Percentiles rank a stretch among this genome's conserved stretches.
phyloP scores from a whole-genome alignment of 1,139 yeast genomes.

The Magnusiomyces fungicola region DNA sequence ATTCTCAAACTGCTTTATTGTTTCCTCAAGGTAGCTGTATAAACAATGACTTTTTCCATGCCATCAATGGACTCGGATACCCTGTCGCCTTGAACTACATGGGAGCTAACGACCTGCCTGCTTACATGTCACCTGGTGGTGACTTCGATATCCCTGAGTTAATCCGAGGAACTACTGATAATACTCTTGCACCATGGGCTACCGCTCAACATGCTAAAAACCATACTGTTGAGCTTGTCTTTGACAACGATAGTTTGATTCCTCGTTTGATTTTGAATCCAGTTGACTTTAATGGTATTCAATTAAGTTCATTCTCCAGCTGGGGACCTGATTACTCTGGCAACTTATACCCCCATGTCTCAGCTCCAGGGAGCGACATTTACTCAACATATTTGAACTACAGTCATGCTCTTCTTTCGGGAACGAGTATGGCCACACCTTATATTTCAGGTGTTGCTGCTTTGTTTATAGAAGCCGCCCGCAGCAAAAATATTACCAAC shows the following conservation, averaged over 20 bases:
- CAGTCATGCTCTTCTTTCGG: constrained; percentile 17
- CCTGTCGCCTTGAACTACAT: constrained; percentile 14
- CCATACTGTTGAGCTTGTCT: constrained; percentile 1
- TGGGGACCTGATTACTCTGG: constrained; percentile 24
- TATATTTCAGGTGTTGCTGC: constrained; percentile 23
- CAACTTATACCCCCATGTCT: constrained; percentile 19
- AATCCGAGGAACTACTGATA: constrained; percentile 10
- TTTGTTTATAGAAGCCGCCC: constrained; percentile 15
- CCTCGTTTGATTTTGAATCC: background rate
- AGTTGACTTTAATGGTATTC: background rate
- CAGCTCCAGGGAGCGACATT: constrained; percentile 23
- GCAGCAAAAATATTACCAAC: constrained; percentile 2
- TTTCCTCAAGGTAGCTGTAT: constrained; percentile 11
- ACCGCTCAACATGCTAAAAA: background rate
- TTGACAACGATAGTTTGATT: constrained; percentile 3
- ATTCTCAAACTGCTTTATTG: constrained; percentile 9
- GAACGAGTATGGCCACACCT: constrained; percentile 23
- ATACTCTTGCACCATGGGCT: constrained; percentile 13
- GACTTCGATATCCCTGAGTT: constrained; percentile 3
- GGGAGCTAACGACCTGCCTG: background rate
- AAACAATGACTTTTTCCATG: constrained; percentile 7
- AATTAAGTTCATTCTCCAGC: constrained; percentile 16
- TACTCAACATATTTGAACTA: constrained; percentile 18
- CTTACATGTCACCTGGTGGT: constrained; percentile 5
- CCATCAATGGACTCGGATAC: constrained; percentile 11